Evolutionary conservation across 306 rosid species (phyloP).

Genomic region (Myrica gale): DNA sequence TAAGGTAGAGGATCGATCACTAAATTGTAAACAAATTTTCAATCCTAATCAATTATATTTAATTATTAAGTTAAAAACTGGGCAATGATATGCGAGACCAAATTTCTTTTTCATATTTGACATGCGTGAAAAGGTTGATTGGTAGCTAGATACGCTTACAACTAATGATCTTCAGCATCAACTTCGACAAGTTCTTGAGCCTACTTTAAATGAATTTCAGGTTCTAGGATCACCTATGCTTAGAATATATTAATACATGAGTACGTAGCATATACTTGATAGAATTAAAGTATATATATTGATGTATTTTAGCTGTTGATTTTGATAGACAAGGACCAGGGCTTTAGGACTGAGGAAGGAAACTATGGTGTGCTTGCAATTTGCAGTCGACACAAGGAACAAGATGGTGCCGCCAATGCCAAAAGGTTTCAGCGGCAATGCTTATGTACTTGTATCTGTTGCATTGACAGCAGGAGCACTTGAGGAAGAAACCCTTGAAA

Average conservation of each 20-base stretch:
- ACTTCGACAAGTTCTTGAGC: neutral
- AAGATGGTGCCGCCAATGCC: slow-evolving; percentile 54
- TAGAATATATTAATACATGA: neutral
- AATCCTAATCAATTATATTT: no score
- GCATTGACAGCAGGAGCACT: slow-evolving; percentile 46
- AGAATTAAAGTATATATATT: neutral
- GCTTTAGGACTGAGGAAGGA: slow-evolving; percentile 51
- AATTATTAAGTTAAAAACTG: neutral
- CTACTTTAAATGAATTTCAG: neutral
- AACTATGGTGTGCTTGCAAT: slow-evolving; percentile 61
- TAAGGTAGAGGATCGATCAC: no score
- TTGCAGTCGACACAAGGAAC: slow-evolving; percentile 62
- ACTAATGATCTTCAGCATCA: neutral
- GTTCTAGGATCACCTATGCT: neutral
- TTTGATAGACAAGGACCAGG: slow-evolving; percentile 53
- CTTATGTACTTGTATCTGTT: slow-evolving; percentile 69
- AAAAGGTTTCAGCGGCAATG: slow-evolving; percentile 65
- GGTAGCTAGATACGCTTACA: no score
- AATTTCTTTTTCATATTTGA: neutral
- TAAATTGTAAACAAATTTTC: no score
- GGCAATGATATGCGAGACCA: neutral
- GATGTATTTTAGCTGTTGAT: neutral
- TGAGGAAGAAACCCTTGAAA: slow-evolving; percentile 36
- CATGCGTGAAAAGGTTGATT: neutral
- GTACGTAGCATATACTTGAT: neutral